Evolutionary conservation across 2,329 filamentous ascomycete species (phyloP).

Genomic region (Didymellaceae sp.): DNA sequence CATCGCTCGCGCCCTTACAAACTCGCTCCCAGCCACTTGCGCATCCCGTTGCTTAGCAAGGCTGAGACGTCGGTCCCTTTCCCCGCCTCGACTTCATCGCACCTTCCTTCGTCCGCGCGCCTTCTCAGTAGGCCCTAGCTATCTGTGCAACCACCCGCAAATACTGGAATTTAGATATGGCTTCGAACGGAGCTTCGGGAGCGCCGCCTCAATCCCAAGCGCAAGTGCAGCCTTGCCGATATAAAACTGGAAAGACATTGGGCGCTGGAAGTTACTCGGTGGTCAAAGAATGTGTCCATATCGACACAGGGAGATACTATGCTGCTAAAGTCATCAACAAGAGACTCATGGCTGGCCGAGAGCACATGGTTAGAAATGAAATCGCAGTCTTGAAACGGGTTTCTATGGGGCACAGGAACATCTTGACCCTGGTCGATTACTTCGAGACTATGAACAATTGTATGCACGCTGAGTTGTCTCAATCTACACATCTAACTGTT

Average conservation of each 20-base stretch:
- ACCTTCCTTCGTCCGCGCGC: background rate
- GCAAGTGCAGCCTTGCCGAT: conserved; percentile 91
- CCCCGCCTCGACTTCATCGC: conserved; percentile 1
- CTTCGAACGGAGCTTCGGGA: conserved; percentile 43
- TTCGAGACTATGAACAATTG: conserved; percentile 99
- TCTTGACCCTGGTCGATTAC: conserved; percentile 96
- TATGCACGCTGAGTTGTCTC: conserved; percentile 47
- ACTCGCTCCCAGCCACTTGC: background rate
- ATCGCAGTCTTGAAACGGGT: conserved; percentile 97
- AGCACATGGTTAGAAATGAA: conserved; percentile 98
- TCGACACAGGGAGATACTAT: conserved; percentile 97
- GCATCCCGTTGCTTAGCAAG: conserved; percentile 5
- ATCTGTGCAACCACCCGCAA: too few species aligned
- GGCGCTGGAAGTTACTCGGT: conserved; percentile 97
- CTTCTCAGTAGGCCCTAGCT: background rate
- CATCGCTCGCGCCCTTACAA: background rate
- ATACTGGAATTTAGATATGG: conserved; percentile 30
- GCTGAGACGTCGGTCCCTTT: conserved; percentile 19
- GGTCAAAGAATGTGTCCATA: conserved; percentile 98
- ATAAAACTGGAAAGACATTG: conserved; percentile 98
- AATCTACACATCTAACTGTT: conserved; percentile 14
- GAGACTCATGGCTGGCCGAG: conserved; percentile 92
- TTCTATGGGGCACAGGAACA: conserved; percentile 99
- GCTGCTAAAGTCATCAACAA: conserved; percentile 99
- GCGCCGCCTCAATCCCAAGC: conserved; percentile 42